A percentile compares a stretch with the other conserved stretches of the same genome.
Evolutionary conservation across 371 early-diverging fungal species (phyloP).

Genomic region (Hamiltosporidium tvaerminnensis): DNA sequence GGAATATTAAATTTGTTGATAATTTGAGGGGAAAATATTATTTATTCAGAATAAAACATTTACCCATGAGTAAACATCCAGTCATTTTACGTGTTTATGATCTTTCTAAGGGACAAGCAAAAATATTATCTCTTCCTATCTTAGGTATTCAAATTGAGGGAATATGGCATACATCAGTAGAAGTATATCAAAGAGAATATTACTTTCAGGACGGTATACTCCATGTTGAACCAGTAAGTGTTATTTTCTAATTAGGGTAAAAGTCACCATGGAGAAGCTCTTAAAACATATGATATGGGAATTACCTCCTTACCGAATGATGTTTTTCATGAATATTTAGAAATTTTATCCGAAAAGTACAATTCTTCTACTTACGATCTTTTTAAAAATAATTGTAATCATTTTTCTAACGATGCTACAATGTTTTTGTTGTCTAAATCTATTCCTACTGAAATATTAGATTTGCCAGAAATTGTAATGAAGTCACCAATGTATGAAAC

Average conservation of each 20-base stretch:
- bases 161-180: constrained; percentile 67
- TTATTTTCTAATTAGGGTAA: too few relatives aligned
- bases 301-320: constrained; percentile 22
- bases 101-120: constrained; percentile 10
- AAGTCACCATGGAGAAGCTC: too few relatives aligned
- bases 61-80: background rate
- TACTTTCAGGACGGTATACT: constrained; percentile 63
- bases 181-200: constrained; percentile 66
- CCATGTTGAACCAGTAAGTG: background rate
- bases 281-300: constrained; percentile 25
- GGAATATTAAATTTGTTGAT: too few relatives aligned
- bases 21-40: too few relatives aligned
- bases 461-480: background rate
- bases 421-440: constrained; percentile 30
- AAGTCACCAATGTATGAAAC: background rate
- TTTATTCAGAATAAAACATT: too few relatives aligned
- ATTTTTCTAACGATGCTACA: constrained; percentile 40
- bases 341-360: constrained; percentile 18
- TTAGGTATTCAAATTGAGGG: constrained; percentile 37
- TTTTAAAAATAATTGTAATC: constrained; percentile 50
- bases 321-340: constrained; percentile 32
- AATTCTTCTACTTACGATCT: constrained; percentile 40
- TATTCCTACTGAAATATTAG: constrained; percentile 43
- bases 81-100: constrained; percentile 33
- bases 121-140: background rate